These are phyloP conservation scores for Friedmanniomyces endolithicus DNA, from an alignment of 495 filamentous ascomycete genomes.

Conservation along the genomic window DNA sequence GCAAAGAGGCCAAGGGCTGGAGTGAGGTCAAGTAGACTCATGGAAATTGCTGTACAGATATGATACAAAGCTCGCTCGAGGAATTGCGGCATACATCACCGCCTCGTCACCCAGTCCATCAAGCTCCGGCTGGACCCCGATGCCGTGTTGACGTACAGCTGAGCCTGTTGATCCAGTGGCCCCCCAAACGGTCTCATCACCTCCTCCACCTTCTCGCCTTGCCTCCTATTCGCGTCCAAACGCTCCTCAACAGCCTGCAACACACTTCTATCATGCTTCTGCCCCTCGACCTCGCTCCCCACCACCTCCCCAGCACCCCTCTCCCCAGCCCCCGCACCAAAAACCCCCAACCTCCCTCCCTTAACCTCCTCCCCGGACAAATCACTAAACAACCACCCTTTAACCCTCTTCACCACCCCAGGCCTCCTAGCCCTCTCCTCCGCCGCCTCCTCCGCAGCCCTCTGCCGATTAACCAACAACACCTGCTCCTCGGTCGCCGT, in stretches of 20 bases:
- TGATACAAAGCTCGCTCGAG: not conserved
- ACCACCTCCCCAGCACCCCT: not conserved
- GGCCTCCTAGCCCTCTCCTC: conserved; percentile 19
- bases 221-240: conserved; percentile 12
- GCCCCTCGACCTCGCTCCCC: conserved; percentile 3
- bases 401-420: conserved; percentile 22
- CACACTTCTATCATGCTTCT: conserved; percentile 14
- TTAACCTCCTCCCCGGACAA: conserved; percentile 20
- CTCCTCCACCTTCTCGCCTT: conserved; percentile 17
- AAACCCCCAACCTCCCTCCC: conserved; percentile 11
- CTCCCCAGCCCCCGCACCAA: not conserved
- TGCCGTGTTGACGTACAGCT: conserved; percentile 7
- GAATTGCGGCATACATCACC: conserved; percentile 4
- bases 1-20: conserved; percentile 20
- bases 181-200: conserved; percentile 12
- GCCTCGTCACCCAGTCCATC: conserved; percentile 20
- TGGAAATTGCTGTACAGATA: conserved; percentile 1
- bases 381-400: conserved; percentile 20
- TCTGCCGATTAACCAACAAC: conserved; percentile 25
- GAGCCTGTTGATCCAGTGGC: conserved; percentile 23
- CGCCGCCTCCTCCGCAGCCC: conserved; percentile 23
- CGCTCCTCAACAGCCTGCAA: conserved; percentile 18
- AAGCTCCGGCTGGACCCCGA: conserved; percentile 14
- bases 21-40: conserved; percentile 21
- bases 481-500: conserved; percentile 22